phyloP scores from a whole-genome alignment of 768 basidiomycete genomes.

The Termitomyces sp. region DNA sequence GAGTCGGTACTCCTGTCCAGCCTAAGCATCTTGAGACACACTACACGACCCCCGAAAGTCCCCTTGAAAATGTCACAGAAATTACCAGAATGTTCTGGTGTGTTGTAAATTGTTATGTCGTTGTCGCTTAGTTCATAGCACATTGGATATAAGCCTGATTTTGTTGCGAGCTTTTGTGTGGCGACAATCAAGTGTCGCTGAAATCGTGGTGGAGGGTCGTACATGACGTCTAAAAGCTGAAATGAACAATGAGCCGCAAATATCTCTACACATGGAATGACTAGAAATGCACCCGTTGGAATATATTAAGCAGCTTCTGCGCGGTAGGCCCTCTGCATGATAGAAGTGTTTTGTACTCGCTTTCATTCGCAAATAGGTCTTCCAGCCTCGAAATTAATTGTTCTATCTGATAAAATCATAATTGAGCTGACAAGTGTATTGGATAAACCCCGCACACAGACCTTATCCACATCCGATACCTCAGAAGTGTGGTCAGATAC shows the following conservation, averaged over 20 bases:
- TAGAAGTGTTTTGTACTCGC: constrained; percentile 1
- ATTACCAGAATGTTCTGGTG: neutral
- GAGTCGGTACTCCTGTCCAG: neutral
- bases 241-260: neutral
- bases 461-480: constrained; percentile 1
- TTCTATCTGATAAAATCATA: neutral
- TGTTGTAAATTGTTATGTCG: neutral
- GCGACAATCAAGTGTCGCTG: constrained; percentile 1
- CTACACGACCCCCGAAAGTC: neutral
- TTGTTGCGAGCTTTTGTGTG: neutral
- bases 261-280: neutral
- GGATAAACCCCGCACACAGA: neutral
- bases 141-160: neutral
- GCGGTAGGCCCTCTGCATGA: neutral
- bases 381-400: neutral
- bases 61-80: constrained; percentile 1
- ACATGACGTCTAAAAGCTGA: constrained; percentile 3
- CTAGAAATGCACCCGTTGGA: constrained; percentile 1
- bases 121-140: neutral
- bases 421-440: neutral
- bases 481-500: constrained; percentile 1
- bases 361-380: neutral
- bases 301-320: constrained; percentile 3
- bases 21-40: neutral
- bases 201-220: constrained; percentile 1